Conservation (phyloP, 306 rosid species). For the Macrotyloma uniflorum region DNA sequence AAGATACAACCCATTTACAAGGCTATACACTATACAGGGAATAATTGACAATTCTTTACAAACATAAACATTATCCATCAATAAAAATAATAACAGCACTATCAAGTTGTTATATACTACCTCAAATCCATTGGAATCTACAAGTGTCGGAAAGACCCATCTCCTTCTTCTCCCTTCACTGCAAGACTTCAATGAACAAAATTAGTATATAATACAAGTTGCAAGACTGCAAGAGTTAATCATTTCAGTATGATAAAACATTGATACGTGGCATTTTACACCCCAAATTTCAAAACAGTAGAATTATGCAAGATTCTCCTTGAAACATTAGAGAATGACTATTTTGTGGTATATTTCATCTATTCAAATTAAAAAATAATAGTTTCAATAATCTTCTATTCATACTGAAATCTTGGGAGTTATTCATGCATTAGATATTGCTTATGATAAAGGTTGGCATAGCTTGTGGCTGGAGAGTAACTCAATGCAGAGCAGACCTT, state of each 20-base stretch:
- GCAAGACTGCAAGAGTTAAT: conserved; percentile 19
- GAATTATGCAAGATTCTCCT: conserved; percentile 2
- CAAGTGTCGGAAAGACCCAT: conserved; percentile 89
- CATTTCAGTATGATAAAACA: conserved; percentile 28
- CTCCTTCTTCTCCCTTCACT: conserved; percentile 97
- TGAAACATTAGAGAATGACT: background rate
- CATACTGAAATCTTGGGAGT: too few relatives aligned
- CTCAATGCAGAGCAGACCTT: too few relatives aligned
- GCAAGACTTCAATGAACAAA: conserved; percentile 44
- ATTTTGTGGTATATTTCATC: background rate
- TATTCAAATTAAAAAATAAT: background rate
- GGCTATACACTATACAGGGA: background rate
- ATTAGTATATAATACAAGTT: conserved; percentile 32
- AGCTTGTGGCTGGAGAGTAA: too few relatives aligned
- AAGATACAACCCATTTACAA: too few relatives aligned
- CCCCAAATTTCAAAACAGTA: conserved; percentile 9
- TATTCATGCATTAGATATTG: too few relatives aligned
- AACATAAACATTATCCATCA: background rate
- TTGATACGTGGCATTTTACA: conserved; percentile 20
- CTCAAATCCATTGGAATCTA: conserved; percentile 52
- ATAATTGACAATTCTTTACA: background rate
- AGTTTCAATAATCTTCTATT: background rate
- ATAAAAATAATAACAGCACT: background rate
- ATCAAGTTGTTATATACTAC: conserved; percentile 45
- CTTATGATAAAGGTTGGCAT: too few relatives aligned